phyloP scores from a whole-genome alignment of 345 rosid species.

The Rhizophora mangle region DNA sequence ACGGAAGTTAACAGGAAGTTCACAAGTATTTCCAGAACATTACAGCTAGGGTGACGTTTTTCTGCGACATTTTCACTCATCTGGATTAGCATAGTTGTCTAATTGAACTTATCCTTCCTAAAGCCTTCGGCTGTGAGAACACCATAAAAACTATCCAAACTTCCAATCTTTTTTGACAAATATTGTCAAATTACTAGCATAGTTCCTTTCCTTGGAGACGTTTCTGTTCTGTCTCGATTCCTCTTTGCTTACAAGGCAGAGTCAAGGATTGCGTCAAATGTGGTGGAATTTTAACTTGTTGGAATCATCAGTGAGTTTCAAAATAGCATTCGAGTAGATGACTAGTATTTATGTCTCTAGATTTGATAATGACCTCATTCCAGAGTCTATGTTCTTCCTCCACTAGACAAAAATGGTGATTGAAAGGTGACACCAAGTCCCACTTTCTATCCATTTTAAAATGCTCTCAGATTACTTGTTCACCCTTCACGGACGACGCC shows the following conservation, averaged over 20 bases:
- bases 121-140: too few species aligned
- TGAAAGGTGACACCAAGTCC: slow-evolving; percentile 29
- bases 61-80: not conserved
- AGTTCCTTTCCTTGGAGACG: slow-evolving; percentile 4
- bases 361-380: slow-evolving; percentile 60
- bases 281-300: slow-evolving; percentile 22
- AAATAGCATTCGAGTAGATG: slow-evolving; percentile 26
- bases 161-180: too few species aligned
- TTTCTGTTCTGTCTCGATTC: slow-evolving; percentile 20
- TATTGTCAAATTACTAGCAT: too few species aligned
- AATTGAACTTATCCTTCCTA: too few species aligned
- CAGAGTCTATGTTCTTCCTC: slow-evolving; percentile 61
- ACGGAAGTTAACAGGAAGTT: not conserved
- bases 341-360: slow-evolving; percentile 62
- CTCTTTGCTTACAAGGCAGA: slow-evolving; percentile 21
- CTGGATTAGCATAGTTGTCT: not conserved
- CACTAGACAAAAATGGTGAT: slow-evolving; percentile 40
- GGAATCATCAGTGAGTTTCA: slow-evolving; percentile 26
- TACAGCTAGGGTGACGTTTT: not conserved
- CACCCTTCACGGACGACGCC: too few species aligned
- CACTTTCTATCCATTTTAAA: not conserved
- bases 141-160: too few species aligned
- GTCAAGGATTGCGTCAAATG: slow-evolving; percentile 45
- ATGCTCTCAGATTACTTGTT: not conserved
- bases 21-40: slow-evolving; percentile 4